A percentile compares a stretch with the other conserved stretches of the same genome.
phyloP scores from a whole-genome alignment of 2,329 filamentous ascomycete species.

The Trichophyton verrucosum region DNA sequence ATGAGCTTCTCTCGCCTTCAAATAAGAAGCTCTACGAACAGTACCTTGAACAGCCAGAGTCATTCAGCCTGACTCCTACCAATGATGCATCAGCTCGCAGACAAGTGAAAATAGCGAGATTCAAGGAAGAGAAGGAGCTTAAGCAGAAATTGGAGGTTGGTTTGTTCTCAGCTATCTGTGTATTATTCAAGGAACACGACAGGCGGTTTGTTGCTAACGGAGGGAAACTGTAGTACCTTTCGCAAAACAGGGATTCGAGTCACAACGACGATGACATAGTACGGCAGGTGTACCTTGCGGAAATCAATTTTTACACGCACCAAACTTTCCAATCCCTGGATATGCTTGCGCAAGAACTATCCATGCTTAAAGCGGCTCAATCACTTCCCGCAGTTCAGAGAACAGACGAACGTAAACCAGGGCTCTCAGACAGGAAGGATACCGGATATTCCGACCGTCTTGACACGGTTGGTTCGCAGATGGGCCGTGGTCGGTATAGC shows the following conservation, averaged over 20 bases:
- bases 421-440: constrained; percentile 25
- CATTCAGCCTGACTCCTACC: constrained; percentile 59
- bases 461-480: constrained; percentile 47
- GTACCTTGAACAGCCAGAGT: constrained; percentile 59
- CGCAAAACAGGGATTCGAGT: constrained; percentile 46
- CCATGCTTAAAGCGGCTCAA: constrained; percentile 64
- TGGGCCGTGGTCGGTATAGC: constrained; percentile 35
- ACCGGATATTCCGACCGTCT: constrained; percentile 60
- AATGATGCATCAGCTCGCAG: constrained; percentile 57
- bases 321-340: constrained; percentile 80
- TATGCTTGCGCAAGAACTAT: constrained; percentile 67
- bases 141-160: constrained; percentile 65
- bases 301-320: constrained; percentile 61
- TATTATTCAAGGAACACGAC: constrained; percentile 9
- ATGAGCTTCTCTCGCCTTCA: constrained; percentile 53
- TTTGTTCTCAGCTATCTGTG: constrained; percentile 7
- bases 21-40: constrained; percentile 59
- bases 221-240: constrained; percentile 38
- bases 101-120: constrained; percentile 74
- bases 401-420: constrained; percentile 35
- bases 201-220: constrained; percentile 18
- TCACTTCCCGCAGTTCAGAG: constrained; percentile 28
- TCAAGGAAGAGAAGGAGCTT: constrained; percentile 72
- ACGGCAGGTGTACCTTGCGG: constrained; percentile 64
- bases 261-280: constrained; percentile 76